phyloP scores from a whole-genome alignment of 352 stramenopile genomes.

The Globisporangium orthogonon region DNA sequence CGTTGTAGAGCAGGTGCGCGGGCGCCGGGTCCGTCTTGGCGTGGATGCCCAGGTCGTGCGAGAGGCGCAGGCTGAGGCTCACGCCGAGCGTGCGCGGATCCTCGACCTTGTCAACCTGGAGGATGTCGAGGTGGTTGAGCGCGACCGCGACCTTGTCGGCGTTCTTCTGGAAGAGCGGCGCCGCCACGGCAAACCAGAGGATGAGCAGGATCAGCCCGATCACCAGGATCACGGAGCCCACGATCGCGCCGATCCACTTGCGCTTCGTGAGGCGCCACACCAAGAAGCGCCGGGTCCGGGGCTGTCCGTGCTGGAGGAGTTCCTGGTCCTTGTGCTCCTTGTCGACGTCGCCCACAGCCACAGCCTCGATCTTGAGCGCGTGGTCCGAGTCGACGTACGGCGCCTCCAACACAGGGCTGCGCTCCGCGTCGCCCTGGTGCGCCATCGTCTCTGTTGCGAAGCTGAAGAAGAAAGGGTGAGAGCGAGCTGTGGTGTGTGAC shows the following conservation, averaged over 20 bases:
- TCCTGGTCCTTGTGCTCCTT: slow-evolving; percentile 27
- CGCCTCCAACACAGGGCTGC: slow-evolving; percentile 2
- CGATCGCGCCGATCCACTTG: slow-evolving; percentile 39
- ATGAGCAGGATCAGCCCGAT: slow-evolving; percentile 48
- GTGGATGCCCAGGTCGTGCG: slow-evolving; percentile 34
- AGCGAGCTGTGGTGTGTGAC: too few relatives aligned
- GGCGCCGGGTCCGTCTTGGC: slow-evolving; percentile 47
- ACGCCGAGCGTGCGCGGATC: slow-evolving; percentile 20
- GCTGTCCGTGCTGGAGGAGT: neutral
- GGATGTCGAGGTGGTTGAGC: slow-evolving; percentile 67
- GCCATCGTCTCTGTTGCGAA: slow-evolving; percentile 1
- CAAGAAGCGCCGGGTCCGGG: slow-evolving; percentile 28
- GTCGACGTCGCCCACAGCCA: slow-evolving; percentile 20
- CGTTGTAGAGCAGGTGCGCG: slow-evolving; percentile 34
- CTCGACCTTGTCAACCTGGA: slow-evolving; percentile 24
- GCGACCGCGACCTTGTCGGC: slow-evolving; percentile 44
- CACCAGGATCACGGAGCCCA: slow-evolving; percentile 28
- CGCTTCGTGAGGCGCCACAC: slow-evolving; percentile 48
- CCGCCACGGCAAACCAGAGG: slow-evolving; percentile 54
- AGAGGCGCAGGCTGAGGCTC: slow-evolving; percentile 45
- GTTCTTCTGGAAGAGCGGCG: slow-evolving; percentile 54
- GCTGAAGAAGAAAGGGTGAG: neutral
- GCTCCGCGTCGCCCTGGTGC: neutral
- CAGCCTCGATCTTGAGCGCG: slow-evolving; percentile 22
- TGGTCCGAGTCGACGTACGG: slow-evolving; percentile 11